Percentiles rank a stretch among this genome's conserved stretches.
Conservation (phyloP, 2,329 filamentous ascomycete genomes). For the Cladophialophora bantiana region DNA sequence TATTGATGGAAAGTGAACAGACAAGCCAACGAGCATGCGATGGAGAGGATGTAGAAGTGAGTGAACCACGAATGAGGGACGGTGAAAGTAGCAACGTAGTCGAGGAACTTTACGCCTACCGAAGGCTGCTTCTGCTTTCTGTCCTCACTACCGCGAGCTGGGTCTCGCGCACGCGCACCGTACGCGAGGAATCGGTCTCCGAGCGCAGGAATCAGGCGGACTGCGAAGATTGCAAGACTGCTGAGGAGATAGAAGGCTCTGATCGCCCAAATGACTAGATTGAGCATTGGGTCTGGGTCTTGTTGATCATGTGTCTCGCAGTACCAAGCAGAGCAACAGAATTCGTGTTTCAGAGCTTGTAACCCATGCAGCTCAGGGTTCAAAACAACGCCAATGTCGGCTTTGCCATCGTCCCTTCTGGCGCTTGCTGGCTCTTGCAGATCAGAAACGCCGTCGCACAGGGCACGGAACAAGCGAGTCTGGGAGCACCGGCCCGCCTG, state of each 20-base stretch:
- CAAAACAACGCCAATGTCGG: not conserved
- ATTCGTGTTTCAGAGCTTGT: not conserved
- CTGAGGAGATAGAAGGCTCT: constrained; percentile 38
- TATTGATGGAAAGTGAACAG: constrained; percentile 47
- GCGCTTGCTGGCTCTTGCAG: constrained; percentile 1
- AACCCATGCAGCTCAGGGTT: constrained; percentile 1
- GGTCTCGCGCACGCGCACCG: constrained; percentile 56
- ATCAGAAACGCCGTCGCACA: not conserved
- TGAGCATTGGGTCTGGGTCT: constrained; percentile 11
- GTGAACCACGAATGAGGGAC: constrained; percentile 90
- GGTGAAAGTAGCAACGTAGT: constrained; percentile 61
- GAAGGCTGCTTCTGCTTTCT: constrained; percentile 6
- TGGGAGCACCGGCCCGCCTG: constrained; percentile 5
- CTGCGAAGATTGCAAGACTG: constrained; percentile 54
- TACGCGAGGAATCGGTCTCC: constrained; percentile 66
- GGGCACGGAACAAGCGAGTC: constrained; percentile 1
- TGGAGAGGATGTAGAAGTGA: constrained; percentile 81
- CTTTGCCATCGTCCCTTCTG: not conserved
- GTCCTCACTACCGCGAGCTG: not conserved
- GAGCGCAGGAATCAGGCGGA: constrained; percentile 60
- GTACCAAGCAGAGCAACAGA: not conserved
- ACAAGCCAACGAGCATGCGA: constrained; percentile 77
- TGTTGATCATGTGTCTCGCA: not conserved
- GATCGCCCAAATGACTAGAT: constrained; percentile 24
- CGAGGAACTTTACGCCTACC: constrained; percentile 48